Evolutionary conservation across 805 yeast genomes (phyloP).

Genomic region (Kuraishia borneana): DNA sequence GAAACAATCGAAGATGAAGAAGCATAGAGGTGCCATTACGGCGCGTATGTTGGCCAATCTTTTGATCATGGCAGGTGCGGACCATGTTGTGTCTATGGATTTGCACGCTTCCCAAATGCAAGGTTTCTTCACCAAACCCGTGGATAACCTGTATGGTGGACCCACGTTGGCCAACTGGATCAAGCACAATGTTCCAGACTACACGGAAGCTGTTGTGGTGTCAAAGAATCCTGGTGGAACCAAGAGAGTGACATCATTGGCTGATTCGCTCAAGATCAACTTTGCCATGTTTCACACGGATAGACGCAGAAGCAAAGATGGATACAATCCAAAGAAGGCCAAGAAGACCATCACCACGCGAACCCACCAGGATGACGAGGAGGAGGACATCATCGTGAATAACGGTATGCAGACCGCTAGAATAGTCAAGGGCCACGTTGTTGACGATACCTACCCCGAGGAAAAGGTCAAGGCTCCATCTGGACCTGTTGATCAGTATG

Average conservation of each 20-base stretch:
- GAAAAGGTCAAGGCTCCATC: background rate
- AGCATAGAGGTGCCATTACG: slow-evolving; percentile 96
- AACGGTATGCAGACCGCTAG: slow-evolving; percentile 91
- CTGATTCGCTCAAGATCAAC: slow-evolving; percentile 91
- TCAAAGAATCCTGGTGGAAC: slow-evolving; percentile 99
- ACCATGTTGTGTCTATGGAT: slow-evolving; percentile 97
- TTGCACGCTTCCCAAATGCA: slow-evolving; percentile 97
- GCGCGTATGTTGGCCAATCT: slow-evolving; percentile 96
- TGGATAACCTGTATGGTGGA: slow-evolving; percentile 91
- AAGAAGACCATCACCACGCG: slow-evolving; percentile 22
- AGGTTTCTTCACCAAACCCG: slow-evolving; percentile 96
- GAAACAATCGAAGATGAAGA: slow-evolving; percentile 96
- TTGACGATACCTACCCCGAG: slow-evolving; percentile 47
- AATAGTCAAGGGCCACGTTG: slow-evolving; percentile 93
- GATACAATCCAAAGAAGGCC: slow-evolving; percentile 31
- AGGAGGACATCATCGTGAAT: slow-evolving; percentile 57
- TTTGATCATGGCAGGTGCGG: slow-evolving; percentile 97
- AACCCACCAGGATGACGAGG: slow-evolving; percentile 27
- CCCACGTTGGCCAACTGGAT: slow-evolving; percentile 97
- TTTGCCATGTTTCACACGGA: slow-evolving; percentile 99
- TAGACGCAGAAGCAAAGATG: slow-evolving; percentile 79
- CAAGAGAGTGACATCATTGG: slow-evolving; percentile 92
- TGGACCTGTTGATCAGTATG: slow-evolving; percentile 27
- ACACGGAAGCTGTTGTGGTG: slow-evolving; percentile 85
- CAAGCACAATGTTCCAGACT: slow-evolving; percentile 76